These are phyloP conservation scores for Colletotrichum theobromicola DNA, from an alignment of 2,329 filamentous ascomycete genomes.

Conservation along the genomic window DNA sequence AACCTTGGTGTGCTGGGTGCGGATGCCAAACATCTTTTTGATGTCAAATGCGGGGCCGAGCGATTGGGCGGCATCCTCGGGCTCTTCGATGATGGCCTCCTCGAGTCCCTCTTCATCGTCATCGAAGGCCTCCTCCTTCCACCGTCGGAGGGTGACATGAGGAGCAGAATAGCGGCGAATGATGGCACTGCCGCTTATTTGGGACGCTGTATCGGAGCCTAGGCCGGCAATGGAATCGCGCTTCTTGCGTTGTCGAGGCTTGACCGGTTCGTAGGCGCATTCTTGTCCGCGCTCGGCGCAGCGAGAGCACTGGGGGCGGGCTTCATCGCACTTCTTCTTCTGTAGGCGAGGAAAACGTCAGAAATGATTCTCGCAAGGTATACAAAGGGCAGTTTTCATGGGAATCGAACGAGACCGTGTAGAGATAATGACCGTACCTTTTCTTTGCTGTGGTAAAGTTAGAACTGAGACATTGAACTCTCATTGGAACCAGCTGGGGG, in stretches of 20 bases:
- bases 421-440: slow-evolving; percentile 45
- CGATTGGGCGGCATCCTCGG: background rate
- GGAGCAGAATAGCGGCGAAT: slow-evolving; percentile 10
- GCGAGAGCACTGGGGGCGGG: slow-evolving; percentile 54
- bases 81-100: slow-evolving; percentile 14
- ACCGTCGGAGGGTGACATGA: slow-evolving; percentile 6
- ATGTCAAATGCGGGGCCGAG: slow-evolving; percentile 1
- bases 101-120: slow-evolving; percentile 8
- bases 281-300: slow-evolving; percentile 54
- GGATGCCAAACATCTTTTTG: slow-evolving; percentile 10
- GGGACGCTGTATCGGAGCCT: slow-evolving; percentile 7
- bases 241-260: slow-evolving; percentile 42
- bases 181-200: background rate
- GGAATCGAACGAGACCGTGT: background rate
- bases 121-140: slow-evolving; percentile 11
- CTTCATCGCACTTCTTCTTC: slow-evolving; percentile 66
- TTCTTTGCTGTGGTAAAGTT: slow-evolving; percentile 49
- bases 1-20: background rate
- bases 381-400: background rate
- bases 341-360: slow-evolving; percentile 26
- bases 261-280: slow-evolving; percentile 56
- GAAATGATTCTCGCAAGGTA: background rate
- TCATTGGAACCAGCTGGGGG: background rate
- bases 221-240: slow-evolving; percentile 26
- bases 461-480: background rate